Base-by-base conservation (phyloP, 1,139 yeast species). In the Geotrichum fermentans region DNA sequence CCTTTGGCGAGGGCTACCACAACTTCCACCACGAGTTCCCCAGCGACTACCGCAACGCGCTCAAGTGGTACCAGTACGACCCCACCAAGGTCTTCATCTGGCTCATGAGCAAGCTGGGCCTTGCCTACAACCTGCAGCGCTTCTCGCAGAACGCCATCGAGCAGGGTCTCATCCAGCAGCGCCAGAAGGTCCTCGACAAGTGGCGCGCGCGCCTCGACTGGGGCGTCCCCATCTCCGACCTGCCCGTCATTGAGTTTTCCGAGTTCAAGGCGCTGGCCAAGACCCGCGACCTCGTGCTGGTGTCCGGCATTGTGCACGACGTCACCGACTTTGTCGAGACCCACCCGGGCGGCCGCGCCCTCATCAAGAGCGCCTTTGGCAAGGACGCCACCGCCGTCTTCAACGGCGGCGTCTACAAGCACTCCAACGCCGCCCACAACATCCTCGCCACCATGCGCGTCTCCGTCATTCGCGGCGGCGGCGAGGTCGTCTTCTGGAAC, bases 11-110 rank as follows among this genome's bases (percentile, higher is more conserved):
- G 74, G 98, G 98, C 54, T 90, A 92, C 79, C 98, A 92, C 73
- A 92, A 92, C 75, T 92, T 92, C 83, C 98, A 92, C 73, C 98
- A 92, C 73, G 97, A 92, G 75, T 92, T 90, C 80, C 98, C 98
- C 59, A 81, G 95, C 42, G 98, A 92, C 73, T 92, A 92, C 79
- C 82, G 98, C 76, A 92, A 92, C 67, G 98, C 98, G 43, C 79
- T 92, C 67, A 86, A 82, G 70, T 92, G 98, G 98, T 92, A 86
- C 77, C 98, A 92, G 78, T 92, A 84, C 70, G 98, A 92, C 69
- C 98, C 98, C 59, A 92, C 97, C 58, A 92, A 92, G 77, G 66
- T 83, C 53, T 65, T 80, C 55, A 90, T 92, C 66, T 87, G 80
- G 75, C 44, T 69, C 38, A 71, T 79, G 62, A 84, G 90, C 52